Conservation (phyloP, 2,329 filamentous ascomycete species). For the Hypomyces rosellus region DNA sequence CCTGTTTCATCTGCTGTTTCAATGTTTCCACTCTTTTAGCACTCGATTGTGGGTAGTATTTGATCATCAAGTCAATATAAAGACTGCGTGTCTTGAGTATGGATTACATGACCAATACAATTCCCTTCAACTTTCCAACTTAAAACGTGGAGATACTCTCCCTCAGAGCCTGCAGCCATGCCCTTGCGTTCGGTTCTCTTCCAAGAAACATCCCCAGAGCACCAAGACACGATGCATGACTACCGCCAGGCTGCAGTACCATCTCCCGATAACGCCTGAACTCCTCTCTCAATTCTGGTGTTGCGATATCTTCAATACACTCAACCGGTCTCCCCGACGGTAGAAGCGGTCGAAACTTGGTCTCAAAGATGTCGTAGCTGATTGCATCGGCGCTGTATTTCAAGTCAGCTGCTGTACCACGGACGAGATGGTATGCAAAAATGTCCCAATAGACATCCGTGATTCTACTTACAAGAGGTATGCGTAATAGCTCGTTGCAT, state of each 20-base stretch:
- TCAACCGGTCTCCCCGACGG: conserved; percentile 21
- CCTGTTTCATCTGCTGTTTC: too few species aligned
- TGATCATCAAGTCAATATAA: too few species aligned
- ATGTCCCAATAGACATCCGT: too few species aligned
- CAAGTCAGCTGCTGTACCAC: conserved; percentile 25
- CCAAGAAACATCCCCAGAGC: conserved; percentile 62
- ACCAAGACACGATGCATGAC: conserved; percentile 67
- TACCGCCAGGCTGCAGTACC: conserved; percentile 66
- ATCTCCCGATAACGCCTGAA: conserved; percentile 66
- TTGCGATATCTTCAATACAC: conserved; percentile 37
- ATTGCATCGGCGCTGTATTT: conserved; percentile 2
- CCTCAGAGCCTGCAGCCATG: conserved; percentile 31
- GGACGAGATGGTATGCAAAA: not conserved
- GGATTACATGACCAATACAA: too few species aligned
- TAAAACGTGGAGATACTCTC: too few species aligned
- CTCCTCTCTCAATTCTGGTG: conserved; percentile 61
- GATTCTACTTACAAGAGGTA: conserved; percentile 53
- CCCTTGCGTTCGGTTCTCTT: conserved; percentile 61
- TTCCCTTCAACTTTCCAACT: too few species aligned
- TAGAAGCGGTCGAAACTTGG: conserved; percentile 44
- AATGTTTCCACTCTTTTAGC: too few species aligned
- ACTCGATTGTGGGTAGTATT: too few species aligned
- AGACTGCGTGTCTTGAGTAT: too few species aligned
- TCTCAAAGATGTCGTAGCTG: conserved; percentile 63
- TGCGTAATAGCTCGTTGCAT: conserved; percentile 71